Evolutionary conservation across 2,329 filamentous ascomycete genomes (phyloP).

Genomic region (Dothideomycetes sp.): DNA sequence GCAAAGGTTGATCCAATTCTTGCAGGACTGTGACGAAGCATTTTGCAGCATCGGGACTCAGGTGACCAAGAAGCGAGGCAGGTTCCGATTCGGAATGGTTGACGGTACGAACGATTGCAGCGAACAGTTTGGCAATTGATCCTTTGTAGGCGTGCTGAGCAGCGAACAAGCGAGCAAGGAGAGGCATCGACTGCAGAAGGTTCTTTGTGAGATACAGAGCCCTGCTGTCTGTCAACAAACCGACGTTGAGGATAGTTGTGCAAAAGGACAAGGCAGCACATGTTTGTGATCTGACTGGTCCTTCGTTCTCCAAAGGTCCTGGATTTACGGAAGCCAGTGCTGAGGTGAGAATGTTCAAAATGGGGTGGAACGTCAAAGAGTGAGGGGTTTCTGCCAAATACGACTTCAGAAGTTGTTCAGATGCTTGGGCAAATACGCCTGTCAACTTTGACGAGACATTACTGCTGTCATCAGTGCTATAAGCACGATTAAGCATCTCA

Average conservation of each 20-base stretch:
- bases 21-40: conserved; percentile 74
- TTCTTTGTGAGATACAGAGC: conserved; percentile 56
- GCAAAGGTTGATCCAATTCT: conserved; percentile 65
- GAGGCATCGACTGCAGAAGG: conserved; percentile 69
- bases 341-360: conserved; percentile 60
- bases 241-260: conserved; percentile 60
- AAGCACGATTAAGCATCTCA: conserved; percentile 61
- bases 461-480: conserved; percentile 59
- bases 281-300: conserved; percentile 39
- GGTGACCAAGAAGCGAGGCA: conserved; percentile 84
- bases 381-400: conserved; percentile 64
- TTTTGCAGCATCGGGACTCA: conserved; percentile 73
- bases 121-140: conserved; percentile 59
- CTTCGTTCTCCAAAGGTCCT: conserved; percentile 11
- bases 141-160: conserved; percentile 56
- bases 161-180: conserved; percentile 69
- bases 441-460: conserved; percentile 45
- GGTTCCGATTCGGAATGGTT: conserved; percentile 59
- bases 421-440: conserved; percentile 59
- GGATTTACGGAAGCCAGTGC: conserved; percentile 28
- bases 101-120: conserved; percentile 63
- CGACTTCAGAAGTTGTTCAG: conserved; percentile 64
- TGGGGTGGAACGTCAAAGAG: conserved; percentile 65
- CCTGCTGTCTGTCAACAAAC: conserved; percentile 53
- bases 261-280: conserved; percentile 56